Base-by-base conservation (phyloP, 2,329 filamentous ascomycete genomes). In the Penicillium oxalicum region DNA sequence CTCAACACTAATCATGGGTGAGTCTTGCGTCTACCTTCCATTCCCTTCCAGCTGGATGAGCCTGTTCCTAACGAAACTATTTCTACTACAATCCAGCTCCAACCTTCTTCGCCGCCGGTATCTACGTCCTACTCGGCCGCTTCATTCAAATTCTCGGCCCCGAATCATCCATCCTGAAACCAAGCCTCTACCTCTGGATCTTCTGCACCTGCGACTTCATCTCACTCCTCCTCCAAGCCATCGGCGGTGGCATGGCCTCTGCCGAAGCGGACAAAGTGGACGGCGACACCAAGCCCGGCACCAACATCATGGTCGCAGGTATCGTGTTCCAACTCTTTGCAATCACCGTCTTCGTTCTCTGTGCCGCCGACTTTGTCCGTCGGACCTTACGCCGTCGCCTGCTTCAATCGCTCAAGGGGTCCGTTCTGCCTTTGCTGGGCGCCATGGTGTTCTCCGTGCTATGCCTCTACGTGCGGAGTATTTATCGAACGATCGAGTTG, bases 321-420 rank as follows among this genome's bases (percentile, higher is more conserved):
- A 76, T 84, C 18, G 69, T 75, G n/a, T 73, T 83, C 47, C 81
- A 84, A 56, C 76, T 83, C 36, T 69, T 72, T 48, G 76, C 77
- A 4, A 74, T 83, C 47, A 69, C 74, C 29, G 49, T 77, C 47
- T 83, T 84, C 61, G 73, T 73, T 39, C 50, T 61, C 55, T 66
- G 76, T 35, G 73, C 79, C 3, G 64, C 53, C 4, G 67, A 70
- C 41, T 81, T 80, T 56, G 60, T 80, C 24, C 61, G 65, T 5
- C 68, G 74, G 9, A 61, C 65, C 3, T 28, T 62, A 40, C 58
- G 60, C 9, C 48, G 49, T n/a, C 52, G 38, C 3, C 54, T 68
- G 0, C 43, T 67, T 18, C 55, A 61, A 38, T 45, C 51, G 7
- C 48, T 63, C 47, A 59, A 49, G 5, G 60, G 63, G 5, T 55